Evolutionary conservation across 352 stramenopile genomes (phyloP), one percentile per base, ranked within the genome.

Genomic region (Globisporangium apiculatum): DNA sequence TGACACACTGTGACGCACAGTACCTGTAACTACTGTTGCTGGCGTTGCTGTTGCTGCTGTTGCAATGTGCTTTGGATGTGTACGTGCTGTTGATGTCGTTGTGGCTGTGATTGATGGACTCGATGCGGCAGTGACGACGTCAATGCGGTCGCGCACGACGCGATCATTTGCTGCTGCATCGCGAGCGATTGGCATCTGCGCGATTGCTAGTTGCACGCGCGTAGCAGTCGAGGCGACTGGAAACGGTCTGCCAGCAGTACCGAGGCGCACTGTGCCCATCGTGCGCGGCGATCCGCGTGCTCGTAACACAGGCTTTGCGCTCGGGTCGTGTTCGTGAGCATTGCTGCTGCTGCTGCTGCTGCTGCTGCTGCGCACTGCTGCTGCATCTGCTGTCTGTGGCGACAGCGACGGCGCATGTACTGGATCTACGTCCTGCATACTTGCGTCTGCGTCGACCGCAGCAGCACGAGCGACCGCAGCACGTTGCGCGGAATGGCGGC

Each of bases 211-310:
- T 31, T 31, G 24, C 24, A 3, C 24, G 1, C 24, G 24, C 24
- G 24, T 31, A 31, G 24, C 24, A 31, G 24, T 31, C 24, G 24
- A 4, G 9, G 18, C 5, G 24, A 71, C 67, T 40, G 68, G 61
- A 0, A 83, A 72, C 35, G 75, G 64, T 7, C 72, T 66, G 1
- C 75, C 73, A 2, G 79, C 83, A 5, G 72, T 61, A 8, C 79
- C 79, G 5, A 89, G 57, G 2, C 73, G 76, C 41, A 89, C 53
- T 18, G 53, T 70, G 0, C 75, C 79, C 73, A 87, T 87, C 40
- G 69, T 55, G 4, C 64, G 52, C 43, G 70, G 66, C 53, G 81
- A 55, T 5, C 69, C 57, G 7, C 74, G 61, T 5, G 69, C 69
- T 5, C 55, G 59, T 48, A 90, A 24, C n/a, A 63, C 55, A 5